Evolutionary conservation across 2,329 filamentous ascomycete genomes (phyloP).

Genomic region (Epichloe brachyelytri): DNA sequence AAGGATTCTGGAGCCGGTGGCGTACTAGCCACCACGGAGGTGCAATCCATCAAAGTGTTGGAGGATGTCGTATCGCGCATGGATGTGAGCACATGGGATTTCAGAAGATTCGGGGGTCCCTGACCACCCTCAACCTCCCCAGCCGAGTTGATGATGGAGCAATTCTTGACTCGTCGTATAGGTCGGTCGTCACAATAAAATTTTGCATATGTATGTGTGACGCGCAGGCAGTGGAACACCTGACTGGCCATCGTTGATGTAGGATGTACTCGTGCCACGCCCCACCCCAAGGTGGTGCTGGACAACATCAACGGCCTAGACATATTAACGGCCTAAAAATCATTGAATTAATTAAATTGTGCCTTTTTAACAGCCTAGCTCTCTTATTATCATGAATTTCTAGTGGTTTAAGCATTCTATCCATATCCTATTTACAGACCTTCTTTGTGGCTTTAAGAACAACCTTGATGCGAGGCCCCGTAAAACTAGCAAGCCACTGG

Average conservation of each 20-base stretch:
- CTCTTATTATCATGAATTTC: no score
- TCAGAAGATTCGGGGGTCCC: not conserved
- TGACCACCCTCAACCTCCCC: constrained; percentile 1
- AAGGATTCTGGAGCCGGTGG: not conserved
- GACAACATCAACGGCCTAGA: no score
- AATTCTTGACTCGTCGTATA: not conserved
- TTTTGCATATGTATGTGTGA: not conserved
- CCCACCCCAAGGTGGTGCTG: no score
- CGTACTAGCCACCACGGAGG: constrained; percentile 16
- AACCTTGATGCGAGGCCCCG: no score
- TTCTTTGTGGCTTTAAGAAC: no score
- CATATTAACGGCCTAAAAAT: no score
- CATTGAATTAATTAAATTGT: no score
- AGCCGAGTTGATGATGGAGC: not conserved
- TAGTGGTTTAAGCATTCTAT: no score
- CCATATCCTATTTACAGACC: no score
- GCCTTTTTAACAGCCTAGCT: no score
- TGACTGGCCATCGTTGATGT: not conserved
- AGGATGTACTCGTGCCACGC: no score
- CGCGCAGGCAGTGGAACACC: not conserved
- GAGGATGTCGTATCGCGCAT: constrained; percentile 20
- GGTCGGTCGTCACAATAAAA: not conserved
- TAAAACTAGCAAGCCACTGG: no score
- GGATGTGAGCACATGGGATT: constrained; percentile 11
- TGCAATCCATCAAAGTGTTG: constrained; percentile 17